Evolutionary conservation across 1,284 basidiomycete genomes (phyloP).

Genomic region (Abortiporus biennis): DNA sequence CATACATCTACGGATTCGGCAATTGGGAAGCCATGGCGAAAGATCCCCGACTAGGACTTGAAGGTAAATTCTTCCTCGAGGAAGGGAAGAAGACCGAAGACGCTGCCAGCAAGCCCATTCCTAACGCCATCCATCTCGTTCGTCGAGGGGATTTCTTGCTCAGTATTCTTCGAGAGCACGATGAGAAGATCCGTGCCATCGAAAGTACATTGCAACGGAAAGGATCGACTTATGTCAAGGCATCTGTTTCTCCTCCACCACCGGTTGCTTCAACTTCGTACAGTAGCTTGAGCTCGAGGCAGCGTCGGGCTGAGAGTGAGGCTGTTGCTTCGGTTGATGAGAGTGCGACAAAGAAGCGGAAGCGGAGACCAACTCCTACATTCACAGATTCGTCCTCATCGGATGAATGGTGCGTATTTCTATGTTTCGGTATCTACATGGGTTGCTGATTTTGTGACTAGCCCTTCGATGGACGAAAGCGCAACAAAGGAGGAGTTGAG

Average conservation of each 20-base stretch:
- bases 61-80: constrained; percentile 96
- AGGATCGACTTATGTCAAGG: constrained; percentile 45
- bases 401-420: constrained; percentile 71
- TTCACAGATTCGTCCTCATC: constrained; percentile 88
- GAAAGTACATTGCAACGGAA: constrained; percentile 67
- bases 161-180: constrained; percentile 85
- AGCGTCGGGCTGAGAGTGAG: constrained; percentile 77
- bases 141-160: constrained; percentile 94
- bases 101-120: constrained; percentile 76
- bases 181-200: constrained; percentile 85
- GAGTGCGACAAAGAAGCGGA: constrained; percentile 62
- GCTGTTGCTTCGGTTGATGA: constrained; percentile 76
- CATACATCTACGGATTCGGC: constrained; percentile 92
- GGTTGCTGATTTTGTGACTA: constrained; percentile 23
- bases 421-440: constrained; percentile 3
- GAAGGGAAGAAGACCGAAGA: constrained; percentile 91
- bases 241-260: constrained; percentile 67
- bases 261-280: constrained; percentile 66
- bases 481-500: constrained; percentile 94
- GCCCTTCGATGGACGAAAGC: constrained; percentile 94
- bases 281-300: constrained; percentile 45
- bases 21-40: constrained; percentile 96
- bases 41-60: constrained; percentile 78
- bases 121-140: constrained; percentile 95
- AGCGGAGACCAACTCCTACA: constrained; percentile 84